Conservation (phyloP, 352 stramenopile genomes). For the Phytophthora niederhauseri region DNA sequence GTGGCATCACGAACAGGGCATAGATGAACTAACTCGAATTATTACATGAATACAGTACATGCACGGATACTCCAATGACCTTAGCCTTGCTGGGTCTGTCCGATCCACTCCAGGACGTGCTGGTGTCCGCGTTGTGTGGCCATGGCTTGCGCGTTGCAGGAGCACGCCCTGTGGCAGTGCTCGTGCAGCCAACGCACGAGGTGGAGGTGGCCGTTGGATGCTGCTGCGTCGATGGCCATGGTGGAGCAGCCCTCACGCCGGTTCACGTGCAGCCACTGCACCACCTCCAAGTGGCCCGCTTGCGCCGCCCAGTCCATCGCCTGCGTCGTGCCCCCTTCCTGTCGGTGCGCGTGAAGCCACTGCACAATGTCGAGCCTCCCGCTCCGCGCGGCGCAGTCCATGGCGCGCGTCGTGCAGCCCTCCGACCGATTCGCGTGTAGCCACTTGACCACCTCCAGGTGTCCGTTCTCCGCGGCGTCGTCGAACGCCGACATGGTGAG, state of each 20-base stretch:
- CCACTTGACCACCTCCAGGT: constrained; percentile 32
- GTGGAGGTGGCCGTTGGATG: constrained; percentile 23
- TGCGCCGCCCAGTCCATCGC: constrained; percentile 34
- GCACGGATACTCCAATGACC: no score
- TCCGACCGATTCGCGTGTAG: constrained; percentile 23
- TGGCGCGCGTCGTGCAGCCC: constrained; percentile 28
- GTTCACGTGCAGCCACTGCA: constrained; percentile 32
- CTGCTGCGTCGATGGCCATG: constrained; percentile 28
- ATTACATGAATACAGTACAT: no score
- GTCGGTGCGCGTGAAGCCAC: constrained; percentile 22
- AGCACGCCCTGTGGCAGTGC: constrained; percentile 28
- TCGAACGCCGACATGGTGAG: constrained; percentile 34
- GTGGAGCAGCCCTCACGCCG: constrained; percentile 26
- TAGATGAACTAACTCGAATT: no score
- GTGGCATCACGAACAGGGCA: no score
- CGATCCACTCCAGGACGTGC: constrained; percentile 33
- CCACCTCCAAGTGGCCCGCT: constrained; percentile 26
- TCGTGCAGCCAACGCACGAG: constrained; percentile 30
- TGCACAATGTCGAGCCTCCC: constrained; percentile 29
- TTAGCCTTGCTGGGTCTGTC: background rate
- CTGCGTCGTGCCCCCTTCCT: constrained; percentile 32
- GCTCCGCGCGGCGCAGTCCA: constrained; percentile 26
- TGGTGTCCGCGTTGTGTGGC: constrained; percentile 23
- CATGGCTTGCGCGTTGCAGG: constrained; percentile 16
- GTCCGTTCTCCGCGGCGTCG: constrained; percentile 27